These are phyloP conservation scores for Echites panduratus DNA, from an alignment of 257 asterid species.

Conservation along the genomic window DNA sequence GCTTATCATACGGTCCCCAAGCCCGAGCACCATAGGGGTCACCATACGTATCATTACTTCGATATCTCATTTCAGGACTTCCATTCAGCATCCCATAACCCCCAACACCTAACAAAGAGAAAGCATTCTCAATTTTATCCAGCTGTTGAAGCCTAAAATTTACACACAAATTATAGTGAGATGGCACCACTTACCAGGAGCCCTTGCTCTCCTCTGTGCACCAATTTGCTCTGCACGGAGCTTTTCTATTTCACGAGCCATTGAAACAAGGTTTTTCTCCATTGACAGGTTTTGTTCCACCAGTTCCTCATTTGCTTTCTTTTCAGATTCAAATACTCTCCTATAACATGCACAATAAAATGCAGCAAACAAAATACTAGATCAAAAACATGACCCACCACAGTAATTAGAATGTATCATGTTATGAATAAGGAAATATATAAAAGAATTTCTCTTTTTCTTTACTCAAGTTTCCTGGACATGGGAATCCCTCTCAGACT, in stretches of 20 bases:
- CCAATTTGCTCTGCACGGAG: constrained; percentile 63
- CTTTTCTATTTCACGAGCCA: constrained; percentile 91
- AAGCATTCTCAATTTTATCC: background rate
- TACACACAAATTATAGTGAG: constrained; percentile 6
- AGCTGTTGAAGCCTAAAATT: background rate
- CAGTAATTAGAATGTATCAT: background rate
- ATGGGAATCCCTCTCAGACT: background rate
- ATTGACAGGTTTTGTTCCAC: constrained; percentile 61
- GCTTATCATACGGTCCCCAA: constrained; percentile 60
- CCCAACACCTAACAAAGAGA: constrained; percentile 38
- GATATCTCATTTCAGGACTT: constrained; percentile 72
- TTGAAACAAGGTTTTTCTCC: constrained; percentile 69
- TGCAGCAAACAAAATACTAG: constrained; percentile 12
- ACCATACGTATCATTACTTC: constrained; percentile 34
- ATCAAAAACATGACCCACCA: background rate
- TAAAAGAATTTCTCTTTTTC: background rate
- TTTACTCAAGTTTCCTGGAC: background rate
- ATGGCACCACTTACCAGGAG: constrained; percentile 23
- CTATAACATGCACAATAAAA: constrained; percentile 23
- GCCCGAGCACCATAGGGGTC: constrained; percentile 45
- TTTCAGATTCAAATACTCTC: constrained; percentile 69
- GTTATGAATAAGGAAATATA: background rate
- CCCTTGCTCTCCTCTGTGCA: constrained; percentile 46
- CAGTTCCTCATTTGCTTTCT: constrained; percentile 65
- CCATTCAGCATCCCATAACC: constrained; percentile 60